phyloP scores from a whole-genome alignment of 352 stramenopile species.

The Phytophthora europaea region DNA sequence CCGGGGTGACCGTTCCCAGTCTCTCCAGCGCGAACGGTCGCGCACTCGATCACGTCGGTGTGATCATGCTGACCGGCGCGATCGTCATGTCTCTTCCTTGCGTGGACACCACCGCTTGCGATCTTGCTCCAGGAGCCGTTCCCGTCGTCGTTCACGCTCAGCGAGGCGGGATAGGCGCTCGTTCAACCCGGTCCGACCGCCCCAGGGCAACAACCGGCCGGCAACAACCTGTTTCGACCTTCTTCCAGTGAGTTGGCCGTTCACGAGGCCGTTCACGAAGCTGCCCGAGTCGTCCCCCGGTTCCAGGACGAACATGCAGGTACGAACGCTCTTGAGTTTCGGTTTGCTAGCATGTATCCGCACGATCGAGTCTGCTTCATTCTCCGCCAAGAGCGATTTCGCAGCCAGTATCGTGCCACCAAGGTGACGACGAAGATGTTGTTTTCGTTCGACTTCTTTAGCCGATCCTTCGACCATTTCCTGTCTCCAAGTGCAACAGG shows the following conservation, averaged over 20 bases:
- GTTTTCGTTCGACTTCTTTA: neutral
- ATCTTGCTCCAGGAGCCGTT: neutral
- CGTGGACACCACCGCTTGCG: too few relatives aligned
- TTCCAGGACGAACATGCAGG: neutral
- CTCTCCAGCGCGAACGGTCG: too few relatives aligned
- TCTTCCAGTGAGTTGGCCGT: neutral
- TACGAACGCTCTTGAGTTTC: neutral
- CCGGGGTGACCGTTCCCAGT: too few relatives aligned
- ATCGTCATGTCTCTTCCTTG: too few relatives aligned
- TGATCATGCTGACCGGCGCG: too few relatives aligned
- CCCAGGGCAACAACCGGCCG: conserved; percentile 6
- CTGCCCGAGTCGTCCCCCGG: neutral
- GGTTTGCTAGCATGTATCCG: neutral
- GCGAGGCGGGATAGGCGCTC: neutral
- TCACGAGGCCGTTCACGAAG: conserved; percentile 2
- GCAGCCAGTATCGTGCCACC: neutral
- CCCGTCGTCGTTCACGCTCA: too few relatives aligned
- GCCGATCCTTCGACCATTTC: neutral
- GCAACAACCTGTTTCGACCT: conserved; percentile 8
- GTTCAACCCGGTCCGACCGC: neutral
- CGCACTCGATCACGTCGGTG: too few relatives aligned
- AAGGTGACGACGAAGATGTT: neutral
- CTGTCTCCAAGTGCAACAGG: neutral
- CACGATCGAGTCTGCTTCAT: neutral
- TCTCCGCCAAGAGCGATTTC: neutral